Evolutionary conservation across 2,329 filamentous ascomycete genomes (phyloP).

Genomic region (Metarhizium album): DNA sequence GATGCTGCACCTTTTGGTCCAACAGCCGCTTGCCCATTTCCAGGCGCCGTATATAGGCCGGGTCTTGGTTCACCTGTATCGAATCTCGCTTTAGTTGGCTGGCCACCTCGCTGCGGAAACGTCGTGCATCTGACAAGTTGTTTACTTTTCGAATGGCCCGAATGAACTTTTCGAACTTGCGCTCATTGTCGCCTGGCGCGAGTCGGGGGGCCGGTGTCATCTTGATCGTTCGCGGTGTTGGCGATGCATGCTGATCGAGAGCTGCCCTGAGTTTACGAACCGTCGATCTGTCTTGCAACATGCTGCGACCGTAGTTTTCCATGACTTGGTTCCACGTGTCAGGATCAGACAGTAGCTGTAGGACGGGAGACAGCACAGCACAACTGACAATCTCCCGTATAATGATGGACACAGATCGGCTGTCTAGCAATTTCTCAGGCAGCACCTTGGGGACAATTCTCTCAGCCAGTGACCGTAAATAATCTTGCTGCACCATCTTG

Average conservation of each 20-base stretch:
- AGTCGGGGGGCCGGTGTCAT: constrained; percentile 68
- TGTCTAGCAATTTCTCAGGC: constrained; percentile 62
- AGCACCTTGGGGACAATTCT: constrained; percentile 65
- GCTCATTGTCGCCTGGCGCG: constrained; percentile 72
- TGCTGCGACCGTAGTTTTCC: constrained; percentile 75
- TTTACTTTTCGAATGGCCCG: constrained; percentile 78
- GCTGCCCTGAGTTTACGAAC: constrained; percentile 86
- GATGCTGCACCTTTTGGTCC: constrained; percentile 76
- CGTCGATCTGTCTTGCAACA: constrained; percentile 91
- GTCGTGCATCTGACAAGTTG: constrained; percentile 83
- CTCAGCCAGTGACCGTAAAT: constrained; percentile 66
- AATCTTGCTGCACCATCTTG: constrained; percentile 77
- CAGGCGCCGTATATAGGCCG: constrained; percentile 74
- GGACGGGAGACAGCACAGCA: constrained; percentile 73
- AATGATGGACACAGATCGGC: constrained; percentile 68
- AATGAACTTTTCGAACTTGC: constrained; percentile 90
- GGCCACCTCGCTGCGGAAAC: constrained; percentile 83
- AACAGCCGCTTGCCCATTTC: constrained; percentile 86
- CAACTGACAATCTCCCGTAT: constrained; percentile 87
- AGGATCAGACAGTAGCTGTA: constrained; percentile 74
- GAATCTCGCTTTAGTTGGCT: constrained; percentile 85
- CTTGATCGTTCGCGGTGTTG: constrained; percentile 55
- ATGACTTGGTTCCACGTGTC: constrained; percentile 97
- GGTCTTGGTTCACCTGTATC: constrained; percentile 67
- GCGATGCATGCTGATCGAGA: constrained; percentile 84